A percentile compares a stretch with the other conserved stretches of the same genome.
phyloP scores from a whole-genome alignment of 2,329 filamentous ascomycete genomes.

The Xylariaceae sp. region DNA sequence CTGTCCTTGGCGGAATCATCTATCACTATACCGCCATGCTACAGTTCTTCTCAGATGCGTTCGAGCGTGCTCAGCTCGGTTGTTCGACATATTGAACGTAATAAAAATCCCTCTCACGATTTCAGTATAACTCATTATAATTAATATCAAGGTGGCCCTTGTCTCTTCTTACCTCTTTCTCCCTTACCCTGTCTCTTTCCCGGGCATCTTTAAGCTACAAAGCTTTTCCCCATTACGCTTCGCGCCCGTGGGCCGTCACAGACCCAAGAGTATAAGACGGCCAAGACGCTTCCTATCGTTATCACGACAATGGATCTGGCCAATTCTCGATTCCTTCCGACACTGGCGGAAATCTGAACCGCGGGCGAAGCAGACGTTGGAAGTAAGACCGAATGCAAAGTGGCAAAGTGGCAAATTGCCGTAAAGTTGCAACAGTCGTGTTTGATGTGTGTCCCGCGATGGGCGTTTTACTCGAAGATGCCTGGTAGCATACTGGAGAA shows the following conservation, averaged over 20 bases:
- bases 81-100: slow-evolving; percentile 47
- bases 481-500: slow-evolving; percentile 1
- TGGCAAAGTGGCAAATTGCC: background rate
- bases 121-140: background rate
- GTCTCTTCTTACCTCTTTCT: background rate
- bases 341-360: slow-evolving; percentile 21
- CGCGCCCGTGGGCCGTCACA: background rate
- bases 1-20: slow-evolving; percentile 90
- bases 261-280: slow-evolving; percentile 9
- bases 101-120: background rate
- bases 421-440: background rate
- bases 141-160: background rate
- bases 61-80: slow-evolving; percentile 58
- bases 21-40: slow-evolving; percentile 98
- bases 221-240: background rate
- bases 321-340: slow-evolving; percentile 1
- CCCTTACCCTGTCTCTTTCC: background rate
- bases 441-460: slow-evolving; percentile 14
- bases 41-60: slow-evolving; percentile 78
- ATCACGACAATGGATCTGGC: slow-evolving; percentile 8
- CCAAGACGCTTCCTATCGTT: slow-evolving; percentile 15
- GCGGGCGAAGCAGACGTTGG: slow-evolving; percentile 10
- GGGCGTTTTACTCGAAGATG: slow-evolving; percentile 1
- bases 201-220: background rate
- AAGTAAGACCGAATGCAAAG: slow-evolving; percentile 11